phyloP scores from a whole-genome alignment of 1,139 yeast species.

The Candida albicans region DNA sequence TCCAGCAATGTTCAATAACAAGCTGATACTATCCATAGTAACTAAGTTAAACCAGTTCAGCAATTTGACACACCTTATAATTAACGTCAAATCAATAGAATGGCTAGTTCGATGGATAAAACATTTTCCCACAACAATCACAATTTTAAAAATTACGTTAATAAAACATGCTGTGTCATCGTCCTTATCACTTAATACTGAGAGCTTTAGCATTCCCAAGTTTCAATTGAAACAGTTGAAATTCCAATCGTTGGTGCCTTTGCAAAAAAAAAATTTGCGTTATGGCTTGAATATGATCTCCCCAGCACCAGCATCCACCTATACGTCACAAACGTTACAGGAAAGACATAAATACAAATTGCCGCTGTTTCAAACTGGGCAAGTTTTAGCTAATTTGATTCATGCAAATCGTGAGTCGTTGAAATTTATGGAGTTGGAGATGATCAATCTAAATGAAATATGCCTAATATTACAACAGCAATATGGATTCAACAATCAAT shows the following conservation, averaged over 20 bases:
- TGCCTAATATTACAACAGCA: background rate
- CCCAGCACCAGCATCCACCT: background rate
- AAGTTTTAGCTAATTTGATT: slow-evolving; percentile 4
- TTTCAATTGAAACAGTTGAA: slow-evolving; percentile 8
- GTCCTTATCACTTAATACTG: background rate
- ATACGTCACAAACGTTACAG: too few relatives aligned
- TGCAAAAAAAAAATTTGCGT: background rate
- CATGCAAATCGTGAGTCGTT: slow-evolving; percentile 4
- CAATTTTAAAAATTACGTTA: slow-evolving; percentile 8
- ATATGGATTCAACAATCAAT: background rate
- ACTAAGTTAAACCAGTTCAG: slow-evolving; percentile 1
- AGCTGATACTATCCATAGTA: background rate
- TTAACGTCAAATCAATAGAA: slow-evolving; percentile 2
- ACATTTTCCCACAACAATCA: slow-evolving; percentile 10
- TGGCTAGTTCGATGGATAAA: background rate
- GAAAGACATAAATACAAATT: background rate
- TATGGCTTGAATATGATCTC: background rate
- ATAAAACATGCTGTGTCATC: background rate
- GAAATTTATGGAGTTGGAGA: slow-evolving; percentile 7
- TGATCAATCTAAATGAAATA: slow-evolving; percentile 8
- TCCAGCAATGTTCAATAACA: slow-evolving; percentile 1
- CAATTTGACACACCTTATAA: slow-evolving; percentile 3
- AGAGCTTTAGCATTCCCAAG: background rate
- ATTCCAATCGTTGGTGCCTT: slow-evolving; percentile 7
- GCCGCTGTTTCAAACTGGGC: background rate